Evolutionary conservation across 2,329 filamentous ascomycete genomes (phyloP), one percentile per base, ranked within the genome.

Genomic region (Pyrenochaeta sp.): DNA sequence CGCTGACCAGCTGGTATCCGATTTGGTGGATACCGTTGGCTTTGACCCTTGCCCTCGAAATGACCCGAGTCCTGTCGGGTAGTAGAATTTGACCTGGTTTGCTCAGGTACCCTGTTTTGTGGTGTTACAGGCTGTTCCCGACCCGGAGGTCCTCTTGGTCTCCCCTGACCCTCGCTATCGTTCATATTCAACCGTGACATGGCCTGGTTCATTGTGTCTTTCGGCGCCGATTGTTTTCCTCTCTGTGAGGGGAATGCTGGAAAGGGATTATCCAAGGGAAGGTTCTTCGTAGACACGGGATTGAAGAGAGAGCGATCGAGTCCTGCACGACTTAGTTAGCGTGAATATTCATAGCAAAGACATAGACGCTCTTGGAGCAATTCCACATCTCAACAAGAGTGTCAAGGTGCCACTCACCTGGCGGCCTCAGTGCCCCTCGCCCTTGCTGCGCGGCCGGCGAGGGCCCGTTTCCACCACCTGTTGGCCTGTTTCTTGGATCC

Each of bases 181-280:
- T 56, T 65, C 43, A 77, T 62, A 27, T 62, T 74, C 69, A 75
- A 71, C 23, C 67, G 58, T 35, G 74, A 63, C 72, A 76, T 75
- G 21, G 65, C 66, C 40, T 74, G 68, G 15, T 73, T 69, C 49
- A 75, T 55, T 17, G 62, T 61, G 18, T 63, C 65, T 27, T 54
- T 56, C 18, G 51, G 33, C 12, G 56, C 48, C 2, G 51, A 23
- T 42, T 54, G 63, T 30, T 54, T 55, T 14, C 41, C 55, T 41
- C 53, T 71, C 51, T 64, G 72, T 63, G 66, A 64, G 12, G 77
- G 77, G 57, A 82, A 82, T 0, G 73, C 70, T 6, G 80, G 80
- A 48, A 83, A 83, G 0, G 80, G 79, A 55, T 79, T 83, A 63
- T 83, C 80, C 55, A 73, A 71, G 7, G 72, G 59, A 17, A 71